Evolutionary conservation across 495 filamentous ascomycete genomes (phyloP).

Genomic region (Pyronema omphalodes): DNA sequence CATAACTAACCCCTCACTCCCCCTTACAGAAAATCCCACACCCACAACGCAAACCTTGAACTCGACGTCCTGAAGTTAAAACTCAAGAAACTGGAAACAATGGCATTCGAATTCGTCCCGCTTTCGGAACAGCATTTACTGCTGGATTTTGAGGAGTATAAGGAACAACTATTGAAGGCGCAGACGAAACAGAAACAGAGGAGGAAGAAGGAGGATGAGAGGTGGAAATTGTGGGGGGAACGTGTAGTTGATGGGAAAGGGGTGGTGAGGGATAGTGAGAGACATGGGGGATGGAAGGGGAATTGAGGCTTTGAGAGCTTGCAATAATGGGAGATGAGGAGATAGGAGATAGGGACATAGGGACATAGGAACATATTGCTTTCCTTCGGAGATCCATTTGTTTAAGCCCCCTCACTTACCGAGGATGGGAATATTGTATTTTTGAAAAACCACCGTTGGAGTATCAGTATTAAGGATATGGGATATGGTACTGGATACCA

Average conservation of each 20-base stretch:
- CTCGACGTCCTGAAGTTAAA: neutral
- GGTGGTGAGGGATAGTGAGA: neutral
- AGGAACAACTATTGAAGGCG: neutral
- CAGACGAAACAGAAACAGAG: neutral
- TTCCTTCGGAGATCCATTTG: no score
- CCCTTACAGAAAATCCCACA: neutral
- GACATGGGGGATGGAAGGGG: neutral
- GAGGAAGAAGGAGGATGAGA: constrained; percentile 1
- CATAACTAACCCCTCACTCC: no score
- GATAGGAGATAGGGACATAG: no score
- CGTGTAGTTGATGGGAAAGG: no score
- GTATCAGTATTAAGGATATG: no score
- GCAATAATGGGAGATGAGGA: no score
- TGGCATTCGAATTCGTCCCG: constrained; percentile 3
- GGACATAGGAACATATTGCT: no score
- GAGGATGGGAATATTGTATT: no score
- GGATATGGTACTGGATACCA: no score
- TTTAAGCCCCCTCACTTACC: no score
- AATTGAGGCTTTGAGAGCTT: neutral
- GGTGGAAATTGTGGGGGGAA: neutral
- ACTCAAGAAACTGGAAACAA: constrained; percentile 1
- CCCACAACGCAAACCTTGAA: neutral
- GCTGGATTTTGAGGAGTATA: neutral
- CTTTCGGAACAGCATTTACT: neutral
- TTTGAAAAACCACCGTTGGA: no score